phyloP scores from a whole-genome alignment of 169 alveolate genomes.

The Plasmodium adleri region DNA sequence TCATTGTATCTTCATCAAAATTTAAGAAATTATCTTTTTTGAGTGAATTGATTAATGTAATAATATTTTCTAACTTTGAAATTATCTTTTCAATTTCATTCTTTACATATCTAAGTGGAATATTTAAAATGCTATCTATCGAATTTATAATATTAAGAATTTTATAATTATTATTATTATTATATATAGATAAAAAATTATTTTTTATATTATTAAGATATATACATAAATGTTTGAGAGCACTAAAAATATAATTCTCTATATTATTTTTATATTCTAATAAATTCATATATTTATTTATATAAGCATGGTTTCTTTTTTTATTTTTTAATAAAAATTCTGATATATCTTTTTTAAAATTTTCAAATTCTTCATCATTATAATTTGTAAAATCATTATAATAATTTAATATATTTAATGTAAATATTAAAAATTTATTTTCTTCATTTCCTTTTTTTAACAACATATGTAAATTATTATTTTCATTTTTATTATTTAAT shows the following conservation, averaged over 20 bases:
- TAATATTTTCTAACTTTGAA: slow-evolving; percentile 32
- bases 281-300: slow-evolving; percentile 54
- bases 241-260: slow-evolving; percentile 27
- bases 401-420: slow-evolving; percentile 38
- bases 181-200: slow-evolving; percentile 27
- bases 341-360: slow-evolving; percentile 36
- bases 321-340: slow-evolving; percentile 29
- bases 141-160: slow-evolving; percentile 21
- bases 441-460: slow-evolving; percentile 36
- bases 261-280: slow-evolving; percentile 19
- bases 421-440: slow-evolving; percentile 44
- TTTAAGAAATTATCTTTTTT: slow-evolving; percentile 29
- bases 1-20: slow-evolving; percentile 51
- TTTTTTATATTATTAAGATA: slow-evolving; percentile 23
- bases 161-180: slow-evolving; percentile 54
- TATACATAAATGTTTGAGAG: slow-evolving; percentile 38
- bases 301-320: slow-evolving; percentile 52
- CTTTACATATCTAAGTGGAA: slow-evolving; percentile 40
- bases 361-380: slow-evolving; percentile 43
- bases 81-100: slow-evolving; percentile 49
- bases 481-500: not conserved
- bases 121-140: slow-evolving; percentile 29
- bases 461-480: not conserved
- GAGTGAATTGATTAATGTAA: slow-evolving; percentile 9
- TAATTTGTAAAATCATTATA: slow-evolving; percentile 34